These are phyloP conservation scores for Fusarium oxysporum DNA, from an alignment of 2,329 filamentous ascomycete species.

Conservation along the genomic window DNA sequence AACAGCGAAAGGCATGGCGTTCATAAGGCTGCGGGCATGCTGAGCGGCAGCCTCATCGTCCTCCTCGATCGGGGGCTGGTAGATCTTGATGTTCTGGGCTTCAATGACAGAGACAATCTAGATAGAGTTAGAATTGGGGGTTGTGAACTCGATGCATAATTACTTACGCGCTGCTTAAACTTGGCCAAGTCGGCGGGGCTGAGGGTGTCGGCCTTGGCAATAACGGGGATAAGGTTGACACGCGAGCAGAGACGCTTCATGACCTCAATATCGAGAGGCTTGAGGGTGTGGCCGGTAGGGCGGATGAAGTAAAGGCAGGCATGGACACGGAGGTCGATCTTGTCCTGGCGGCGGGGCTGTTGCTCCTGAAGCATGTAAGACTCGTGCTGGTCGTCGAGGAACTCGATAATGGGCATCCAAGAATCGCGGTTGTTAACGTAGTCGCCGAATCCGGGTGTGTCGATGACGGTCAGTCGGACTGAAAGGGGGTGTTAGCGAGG, in stretches of 20 bases:
- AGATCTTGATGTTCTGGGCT: conserved; percentile 99
- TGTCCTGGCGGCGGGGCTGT: conserved; percentile 96
- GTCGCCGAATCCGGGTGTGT: conserved; percentile 98
- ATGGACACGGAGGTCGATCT: conserved; percentile 99
- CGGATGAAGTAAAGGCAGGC: conserved; percentile 99
- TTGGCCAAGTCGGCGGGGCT: conserved; percentile 90
- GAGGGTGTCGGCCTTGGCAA: conserved; percentile 98
- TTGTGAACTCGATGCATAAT: not conserved
- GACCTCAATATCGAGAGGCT: conserved; percentile 98
- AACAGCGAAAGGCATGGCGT: conserved; percentile 97
- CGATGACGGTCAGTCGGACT: conserved; percentile 99
- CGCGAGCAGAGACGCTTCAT: conserved; percentile 99
- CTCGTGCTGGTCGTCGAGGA: conserved; percentile 99
- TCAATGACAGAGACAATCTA: conserved; percentile 96
- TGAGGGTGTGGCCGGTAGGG: conserved; percentile 96
- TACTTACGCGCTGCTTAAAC: conserved; percentile 91
- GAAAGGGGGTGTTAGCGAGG: conserved; percentile 40
- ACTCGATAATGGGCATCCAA: conserved; percentile 99
- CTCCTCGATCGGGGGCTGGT: conserved; percentile 96
- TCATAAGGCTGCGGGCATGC: conserved; percentile 94
- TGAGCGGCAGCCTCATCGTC: conserved; percentile 96
- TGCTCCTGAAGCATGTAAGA: conserved; percentile 99
- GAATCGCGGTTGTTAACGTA: conserved; percentile 99
- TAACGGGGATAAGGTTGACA: conserved; percentile 97
- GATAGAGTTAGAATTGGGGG: conserved; percentile 1